A percentile compares a stretch with the other conserved stretches of the same genome.
Conservation (phyloP, 352 stramenopile species). For the Globisporangium mamillatum region DNA sequence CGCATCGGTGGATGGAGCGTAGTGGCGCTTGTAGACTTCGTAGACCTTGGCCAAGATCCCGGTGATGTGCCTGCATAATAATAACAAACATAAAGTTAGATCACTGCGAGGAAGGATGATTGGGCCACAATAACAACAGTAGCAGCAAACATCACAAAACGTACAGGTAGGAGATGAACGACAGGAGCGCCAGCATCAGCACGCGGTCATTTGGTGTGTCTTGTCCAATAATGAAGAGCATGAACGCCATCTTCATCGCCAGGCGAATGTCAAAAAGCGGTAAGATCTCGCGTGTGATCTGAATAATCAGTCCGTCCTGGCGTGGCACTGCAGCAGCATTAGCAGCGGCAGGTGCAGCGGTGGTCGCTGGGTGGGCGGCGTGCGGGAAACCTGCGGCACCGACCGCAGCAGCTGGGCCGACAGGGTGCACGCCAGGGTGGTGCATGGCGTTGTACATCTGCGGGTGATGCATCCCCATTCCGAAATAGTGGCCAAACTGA, state of each 20-base stretch:
- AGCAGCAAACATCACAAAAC: background rate
- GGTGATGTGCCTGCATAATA: slow-evolving; percentile 56
- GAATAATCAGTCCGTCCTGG: slow-evolving; percentile 30
- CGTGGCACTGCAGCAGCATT: slow-evolving; percentile 12
- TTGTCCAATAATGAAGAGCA: slow-evolving; percentile 88
- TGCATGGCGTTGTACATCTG: slow-evolving; percentile 15
- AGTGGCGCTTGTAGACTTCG: slow-evolving; percentile 57
- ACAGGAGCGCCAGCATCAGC: slow-evolving; percentile 69
- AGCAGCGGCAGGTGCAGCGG: slow-evolving; percentile 10
- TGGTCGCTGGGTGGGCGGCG: background rate
- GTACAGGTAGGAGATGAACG: slow-evolving; percentile 73
- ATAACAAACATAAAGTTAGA: background rate
- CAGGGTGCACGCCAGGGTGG: slow-evolving; percentile 10
- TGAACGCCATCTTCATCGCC: slow-evolving; percentile 85
- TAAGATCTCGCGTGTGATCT: slow-evolving; percentile 55
- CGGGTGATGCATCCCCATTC: slow-evolving; percentile 24
- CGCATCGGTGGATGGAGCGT: slow-evolving; percentile 15
- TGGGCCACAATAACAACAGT: background rate
- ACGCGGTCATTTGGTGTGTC: slow-evolving; percentile 75
- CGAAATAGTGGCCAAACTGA: slow-evolving; percentile 31
- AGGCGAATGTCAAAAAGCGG: slow-evolving; percentile 71
- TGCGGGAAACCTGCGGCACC: slow-evolving; percentile 1
- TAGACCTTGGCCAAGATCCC: slow-evolving; percentile 83
- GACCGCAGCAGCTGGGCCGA: background rate
- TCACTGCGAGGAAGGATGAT: background rate